A percentile compares a stretch with the other conserved stretches of the same genome.
Conservation (phyloP, 805 yeast genomes). For the Wickerhamiella slavikovae region DNA sequence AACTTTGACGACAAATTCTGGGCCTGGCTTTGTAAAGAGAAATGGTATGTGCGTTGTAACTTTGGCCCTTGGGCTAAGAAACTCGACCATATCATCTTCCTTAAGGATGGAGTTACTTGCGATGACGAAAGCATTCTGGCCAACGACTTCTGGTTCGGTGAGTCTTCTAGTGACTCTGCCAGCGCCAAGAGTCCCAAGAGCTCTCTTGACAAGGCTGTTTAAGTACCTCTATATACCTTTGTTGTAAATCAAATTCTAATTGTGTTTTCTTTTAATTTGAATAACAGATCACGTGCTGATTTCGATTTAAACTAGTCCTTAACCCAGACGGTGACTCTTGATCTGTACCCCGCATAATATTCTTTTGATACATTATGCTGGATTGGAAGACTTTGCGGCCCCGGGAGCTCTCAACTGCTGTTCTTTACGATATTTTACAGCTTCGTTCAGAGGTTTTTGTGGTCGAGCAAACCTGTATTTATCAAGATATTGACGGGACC, state of each 20-base stretch:
- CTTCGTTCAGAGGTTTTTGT: conserved; percentile 10
- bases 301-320: too few relatives aligned
- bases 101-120: conserved; percentile 4
- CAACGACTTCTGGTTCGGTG: too few relatives aligned
- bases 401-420: conserved; percentile 4
- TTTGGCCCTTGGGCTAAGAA: conserved; percentile 1
- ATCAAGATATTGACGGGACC: conserved; percentile 10
- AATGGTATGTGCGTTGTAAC: conserved; percentile 10
- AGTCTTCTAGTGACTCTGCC: too few relatives aligned
- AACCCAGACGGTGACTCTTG: too few relatives aligned
- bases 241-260: too few relatives aligned
- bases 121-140: conserved; percentile 1
- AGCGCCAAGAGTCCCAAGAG: too few relatives aligned
- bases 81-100: conserved; percentile 9
- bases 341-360: too few relatives aligned
- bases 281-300: too few relatives aligned
- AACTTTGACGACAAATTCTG: conserved; percentile 6
- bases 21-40: conserved; percentile 2
- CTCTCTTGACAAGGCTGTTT: too few relatives aligned
- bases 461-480: conserved; percentile 12
- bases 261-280: too few relatives aligned
- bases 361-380: too few relatives aligned
- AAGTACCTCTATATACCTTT: too few relatives aligned
- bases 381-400: neutral
- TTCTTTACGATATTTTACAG: conserved; percentile 6